A percentile compares a stretch with the other conserved stretches of the same genome.
These are phyloP conservation scores for Neonectria punicea DNA, from an alignment of 2,329 filamentous ascomycete genomes.

Conservation along the genomic window DNA sequence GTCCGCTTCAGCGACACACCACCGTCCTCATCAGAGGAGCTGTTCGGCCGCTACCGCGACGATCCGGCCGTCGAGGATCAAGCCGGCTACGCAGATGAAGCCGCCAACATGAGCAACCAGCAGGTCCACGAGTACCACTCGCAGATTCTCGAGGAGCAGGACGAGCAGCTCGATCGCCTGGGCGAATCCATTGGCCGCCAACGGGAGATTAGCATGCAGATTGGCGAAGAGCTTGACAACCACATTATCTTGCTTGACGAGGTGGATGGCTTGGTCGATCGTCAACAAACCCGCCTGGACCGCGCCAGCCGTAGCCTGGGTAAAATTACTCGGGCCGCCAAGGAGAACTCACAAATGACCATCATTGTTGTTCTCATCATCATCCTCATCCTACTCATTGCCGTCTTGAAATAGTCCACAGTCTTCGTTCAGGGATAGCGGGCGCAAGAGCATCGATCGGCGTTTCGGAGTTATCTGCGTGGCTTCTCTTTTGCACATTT, in stretches of 20 bases:
- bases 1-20: slow-evolving; percentile 85
- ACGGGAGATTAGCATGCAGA: slow-evolving; percentile 92
- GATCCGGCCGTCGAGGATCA: slow-evolving; percentile 62
- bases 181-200: slow-evolving; percentile 90
- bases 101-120: slow-evolving; percentile 75
- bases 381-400: slow-evolving; percentile 83
- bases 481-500: slow-evolving; percentile 7
- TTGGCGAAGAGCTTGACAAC: slow-evolving; percentile 93
- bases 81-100: slow-evolving; percentile 69
- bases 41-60: slow-evolving; percentile 74
- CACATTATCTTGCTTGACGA: slow-evolving; percentile 92
- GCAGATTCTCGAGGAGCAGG: slow-evolving; percentile 86
- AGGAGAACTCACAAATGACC: slow-evolving; percentile 88
- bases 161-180: slow-evolving; percentile 89
- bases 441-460: slow-evolving; percentile 34
- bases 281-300: slow-evolving; percentile 81
- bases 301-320: slow-evolving; percentile 79
- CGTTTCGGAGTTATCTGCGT: slow-evolving; percentile 29
- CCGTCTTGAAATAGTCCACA: slow-evolving; percentile 74
- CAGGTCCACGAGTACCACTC: slow-evolving; percentile 89
- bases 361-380: slow-evolving; percentile 85
- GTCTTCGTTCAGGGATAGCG: slow-evolving; percentile 22
- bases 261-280: slow-evolving; percentile 82
- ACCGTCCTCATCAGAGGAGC: slow-evolving; percentile 51
- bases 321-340: slow-evolving; percentile 76